Evolutionary conservation across 208 protist genomes (phyloP).

Genomic region (Leishmania arabica): DNA sequence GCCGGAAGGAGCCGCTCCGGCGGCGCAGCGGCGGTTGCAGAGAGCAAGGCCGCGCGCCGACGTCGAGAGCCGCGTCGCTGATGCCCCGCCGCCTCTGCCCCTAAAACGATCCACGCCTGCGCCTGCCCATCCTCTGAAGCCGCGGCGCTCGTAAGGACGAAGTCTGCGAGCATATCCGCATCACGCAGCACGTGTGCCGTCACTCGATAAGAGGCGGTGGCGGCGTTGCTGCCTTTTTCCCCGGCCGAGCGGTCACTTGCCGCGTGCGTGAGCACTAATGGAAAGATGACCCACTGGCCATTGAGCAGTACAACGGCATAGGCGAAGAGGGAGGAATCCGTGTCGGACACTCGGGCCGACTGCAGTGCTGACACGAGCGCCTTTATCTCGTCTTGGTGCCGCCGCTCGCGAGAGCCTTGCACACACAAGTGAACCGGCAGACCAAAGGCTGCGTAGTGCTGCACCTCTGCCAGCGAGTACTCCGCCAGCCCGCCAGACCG

Average conservation of each 20-base stretch:
- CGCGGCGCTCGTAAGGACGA: constrained; percentile 56
- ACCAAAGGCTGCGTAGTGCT: constrained; percentile 68
- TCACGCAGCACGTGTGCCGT: constrained; percentile 66
- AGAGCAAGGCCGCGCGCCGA: constrained; percentile 14
- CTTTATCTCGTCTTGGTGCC: constrained; percentile 20
- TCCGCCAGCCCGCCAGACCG: constrained; percentile 25
- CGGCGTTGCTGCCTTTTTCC: constrained; percentile 1
- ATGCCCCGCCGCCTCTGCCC: constrained; percentile 12
- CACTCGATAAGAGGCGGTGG: constrained; percentile 5
- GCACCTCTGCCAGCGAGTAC: constrained; percentile 50
- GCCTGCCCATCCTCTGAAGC: constrained; percentile 34
- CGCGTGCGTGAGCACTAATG: constrained; percentile 54
- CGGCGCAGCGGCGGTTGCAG: constrained; percentile 12
- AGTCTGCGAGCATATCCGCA: constrained; percentile 70
- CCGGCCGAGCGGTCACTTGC: not conserved
- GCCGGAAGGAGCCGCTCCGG: constrained; percentile 52
- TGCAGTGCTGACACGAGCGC: constrained; percentile 24
- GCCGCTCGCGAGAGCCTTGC: constrained; percentile 17
- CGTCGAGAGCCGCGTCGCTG: constrained; percentile 22
- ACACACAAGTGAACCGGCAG: constrained; percentile 50
- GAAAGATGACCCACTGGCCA: constrained; percentile 53
- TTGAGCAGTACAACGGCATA: constrained; percentile 52
- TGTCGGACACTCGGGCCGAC: constrained; percentile 9
- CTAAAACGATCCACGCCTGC: constrained; percentile 60
- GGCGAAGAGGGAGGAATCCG: constrained; percentile 49